Evolutionary conservation across 2,329 filamentous ascomycete species (phyloP).

Genomic region (Talaromyces sp.): DNA sequence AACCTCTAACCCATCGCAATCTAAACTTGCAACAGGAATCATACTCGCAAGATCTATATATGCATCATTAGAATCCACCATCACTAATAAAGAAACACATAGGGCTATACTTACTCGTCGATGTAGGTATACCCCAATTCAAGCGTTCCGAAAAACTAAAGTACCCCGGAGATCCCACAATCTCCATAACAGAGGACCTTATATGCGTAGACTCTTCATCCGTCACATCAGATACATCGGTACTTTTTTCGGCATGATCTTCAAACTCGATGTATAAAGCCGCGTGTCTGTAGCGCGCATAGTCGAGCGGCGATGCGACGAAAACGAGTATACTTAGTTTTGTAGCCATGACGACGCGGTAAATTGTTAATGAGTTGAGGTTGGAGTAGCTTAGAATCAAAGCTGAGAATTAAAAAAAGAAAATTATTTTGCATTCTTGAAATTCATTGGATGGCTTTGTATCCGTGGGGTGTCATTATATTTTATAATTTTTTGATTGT

Average conservation of each 20-base stretch:
- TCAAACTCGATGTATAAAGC: conserved; percentile 20
- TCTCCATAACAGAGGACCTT: conserved; percentile 19
- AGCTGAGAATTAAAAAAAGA: too few relatives aligned
- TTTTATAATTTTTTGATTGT: not conserved
- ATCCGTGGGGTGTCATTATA: too few relatives aligned
- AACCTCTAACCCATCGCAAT: not conserved
- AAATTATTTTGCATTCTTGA: too few relatives aligned
- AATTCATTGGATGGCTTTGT: too few relatives aligned
- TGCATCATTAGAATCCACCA: too few relatives aligned
- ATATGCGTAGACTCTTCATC: not conserved
- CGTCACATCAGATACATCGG: not conserved
- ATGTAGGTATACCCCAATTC: conserved; percentile 12
- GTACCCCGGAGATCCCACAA: conserved; percentile 17
- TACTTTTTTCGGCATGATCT: not conserved
- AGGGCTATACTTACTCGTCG: conserved; percentile 13
- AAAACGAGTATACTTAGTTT: conserved; percentile 22
- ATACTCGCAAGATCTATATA: not conserved
- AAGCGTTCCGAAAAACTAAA: conserved; percentile 18
- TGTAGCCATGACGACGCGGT: too few relatives aligned
- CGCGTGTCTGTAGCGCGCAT: conserved; percentile 24
- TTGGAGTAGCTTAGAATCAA: too few relatives aligned
- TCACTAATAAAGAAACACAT: too few relatives aligned
- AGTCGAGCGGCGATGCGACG: conserved; percentile 25
- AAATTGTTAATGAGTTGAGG: too few relatives aligned
- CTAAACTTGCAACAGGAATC: conserved; percentile 9